Evolutionary conservation across 2,329 filamentous ascomycete genomes (phyloP), one percentile per base, ranked within the genome.

Genomic region (Fonsecaea nubica): DNA sequence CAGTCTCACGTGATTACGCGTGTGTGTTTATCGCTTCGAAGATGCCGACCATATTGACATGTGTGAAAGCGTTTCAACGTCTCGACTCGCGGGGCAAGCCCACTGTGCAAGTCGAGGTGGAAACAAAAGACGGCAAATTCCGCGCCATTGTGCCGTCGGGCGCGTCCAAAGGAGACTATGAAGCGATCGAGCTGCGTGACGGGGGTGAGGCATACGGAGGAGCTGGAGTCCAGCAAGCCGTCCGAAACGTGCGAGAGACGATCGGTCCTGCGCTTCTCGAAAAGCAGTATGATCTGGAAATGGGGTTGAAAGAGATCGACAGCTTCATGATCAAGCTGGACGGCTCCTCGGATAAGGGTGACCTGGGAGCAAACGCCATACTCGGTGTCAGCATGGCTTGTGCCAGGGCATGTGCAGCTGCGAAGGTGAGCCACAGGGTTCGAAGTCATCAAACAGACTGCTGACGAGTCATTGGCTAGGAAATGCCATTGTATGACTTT

Each of bases 351-450:
- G 93, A 95, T 87, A 95, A 96, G 88, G 89, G 87, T 79, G 92
- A 92, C 81, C 86, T 94, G 63, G 92, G 92, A 80, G 92, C 92
- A 82, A 96, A 96, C 79, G 92, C 92, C 77, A 93, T 95, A 78
- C 87, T 95, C 65, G 92, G 91, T 84, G 91, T 95, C 81, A 90
- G 86, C 79, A 82, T 95, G 84, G 92, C 91, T 72, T 85, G 93
- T 79, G 92, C 85, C 67, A 84, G 86, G 77, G 85, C 85, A 66
- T 84, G 83, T 10, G 84, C 84, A 65, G 84, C 84, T 61, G 82
- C 82, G 77, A 82, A 83, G 79, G 77, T 79, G 66, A 53, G 54
- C 42, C 9, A 21, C 25, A 15, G 5, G n/a, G 15, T 15, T 33
- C 32, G 33, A 15, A n/a, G 32, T 13, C 12, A 21, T 40, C 38